A percentile compares a stretch with the other conserved stretches of the same genome.
Evolutionary conservation across 768 basidiomycete species (phyloP).

Genomic region (Mycena amicta): DNA sequence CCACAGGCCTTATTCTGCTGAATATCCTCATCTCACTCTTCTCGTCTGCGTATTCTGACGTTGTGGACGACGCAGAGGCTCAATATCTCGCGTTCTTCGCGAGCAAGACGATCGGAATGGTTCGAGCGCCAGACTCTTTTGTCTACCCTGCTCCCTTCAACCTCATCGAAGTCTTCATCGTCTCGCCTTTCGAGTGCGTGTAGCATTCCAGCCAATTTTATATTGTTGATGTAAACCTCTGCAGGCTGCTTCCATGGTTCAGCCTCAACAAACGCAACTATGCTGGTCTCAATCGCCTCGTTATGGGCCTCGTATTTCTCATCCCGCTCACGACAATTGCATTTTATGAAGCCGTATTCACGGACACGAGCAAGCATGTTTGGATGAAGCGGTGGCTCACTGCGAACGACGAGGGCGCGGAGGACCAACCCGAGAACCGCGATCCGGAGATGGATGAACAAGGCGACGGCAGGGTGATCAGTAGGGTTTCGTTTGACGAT

Average conservation of each 20-base stretch:
- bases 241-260: conserved; percentile 46
- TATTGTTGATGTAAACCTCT: conserved; percentile 2
- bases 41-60: conserved; percentile 89
- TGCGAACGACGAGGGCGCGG: conserved; percentile 58
- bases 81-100: conserved; percentile 93
- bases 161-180: conserved; percentile 74
- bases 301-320: conserved; percentile 84
- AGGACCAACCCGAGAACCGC: conserved; percentile 52
- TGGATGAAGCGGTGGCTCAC: conserved; percentile 76
- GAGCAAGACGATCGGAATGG: conserved; percentile 81
- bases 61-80: conserved; percentile 83
- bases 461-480: conserved; percentile 62
- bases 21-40: conserved; percentile 97
- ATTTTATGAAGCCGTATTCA: conserved; percentile 63
- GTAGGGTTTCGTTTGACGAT: conserved; percentile 69
- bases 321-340: conserved; percentile 76
- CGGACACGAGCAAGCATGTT: conserved; percentile 46
- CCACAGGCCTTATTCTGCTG: conserved; percentile 70
- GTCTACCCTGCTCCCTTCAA: conserved; percentile 95
- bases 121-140: conserved; percentile 81
- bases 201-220: neutral
- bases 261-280: conserved; percentile 55
- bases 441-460: conserved; percentile 66
- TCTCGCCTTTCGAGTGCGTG: conserved; percentile 86
- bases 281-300: conserved; percentile 71